Conservation (phyloP, 371 early-diverging fungal genomes). For the Zopfochytrium polystomum region DNA sequence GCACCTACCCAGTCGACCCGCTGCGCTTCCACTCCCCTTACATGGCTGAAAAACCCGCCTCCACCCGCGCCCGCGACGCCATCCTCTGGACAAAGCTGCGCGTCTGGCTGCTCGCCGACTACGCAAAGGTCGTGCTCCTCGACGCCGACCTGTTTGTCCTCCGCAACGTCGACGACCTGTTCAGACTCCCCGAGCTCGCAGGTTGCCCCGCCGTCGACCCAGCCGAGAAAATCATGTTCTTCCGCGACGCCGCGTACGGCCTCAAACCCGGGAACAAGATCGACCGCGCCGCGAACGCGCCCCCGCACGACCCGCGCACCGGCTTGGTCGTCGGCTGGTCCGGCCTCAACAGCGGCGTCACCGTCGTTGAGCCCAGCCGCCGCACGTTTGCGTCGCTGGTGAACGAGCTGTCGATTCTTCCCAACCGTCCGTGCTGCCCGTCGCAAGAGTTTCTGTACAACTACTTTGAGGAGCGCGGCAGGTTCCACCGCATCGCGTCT, state of each 20-base stretch:
- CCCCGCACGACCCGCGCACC: no score
- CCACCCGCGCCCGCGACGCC: conserved; percentile 16
- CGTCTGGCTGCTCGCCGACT: conserved; percentile 30
- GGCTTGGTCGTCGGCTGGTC: conserved; percentile 26
- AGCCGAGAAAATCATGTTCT: conserved; percentile 35
- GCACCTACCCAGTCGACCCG: conserved; percentile 15
- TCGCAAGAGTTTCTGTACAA: conserved; percentile 36
- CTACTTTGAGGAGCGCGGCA: conserved; percentile 28
- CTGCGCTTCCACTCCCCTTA: conserved; percentile 8
- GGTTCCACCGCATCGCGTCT: conserved; percentile 19
- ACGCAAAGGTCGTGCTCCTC: conserved; percentile 27
- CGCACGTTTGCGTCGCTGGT: conserved; percentile 24
- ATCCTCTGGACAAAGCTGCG: conserved; percentile 33
- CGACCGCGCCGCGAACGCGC: conserved; percentile 6
- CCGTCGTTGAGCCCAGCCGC: conserved; percentile 31
- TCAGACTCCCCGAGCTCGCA: conserved; percentile 27
- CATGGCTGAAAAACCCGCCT: conserved; percentile 7
- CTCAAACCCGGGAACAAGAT: conserved; percentile 21
- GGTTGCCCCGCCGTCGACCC: conserved; percentile 22
- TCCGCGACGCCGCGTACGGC: conserved; percentile 25
- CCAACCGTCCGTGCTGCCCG: conserved; percentile 39
- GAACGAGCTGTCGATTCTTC: conserved; percentile 28
- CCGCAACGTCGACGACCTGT: conserved; percentile 31
- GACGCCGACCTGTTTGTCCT: conserved; percentile 32
- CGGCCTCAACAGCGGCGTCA: conserved; percentile 35